These are phyloP conservation scores for Albizia julibrissin DNA, from an alignment of 306 rosid genomes.

Conservation along the genomic window DNA sequence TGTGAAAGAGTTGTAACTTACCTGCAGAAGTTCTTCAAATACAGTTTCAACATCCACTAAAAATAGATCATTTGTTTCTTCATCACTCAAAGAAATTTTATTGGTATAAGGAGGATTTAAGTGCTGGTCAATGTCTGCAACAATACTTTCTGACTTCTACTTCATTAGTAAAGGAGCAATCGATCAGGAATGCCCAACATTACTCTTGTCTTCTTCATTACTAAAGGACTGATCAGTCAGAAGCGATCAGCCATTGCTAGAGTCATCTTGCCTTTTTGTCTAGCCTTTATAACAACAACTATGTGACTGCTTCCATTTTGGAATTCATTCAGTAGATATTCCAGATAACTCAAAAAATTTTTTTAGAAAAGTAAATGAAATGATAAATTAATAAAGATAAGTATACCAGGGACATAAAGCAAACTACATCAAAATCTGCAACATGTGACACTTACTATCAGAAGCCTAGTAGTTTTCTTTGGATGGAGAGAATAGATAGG, in stretches of 20 bases:
- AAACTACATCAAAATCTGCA: conserved; percentile 17
- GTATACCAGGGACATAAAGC: conserved; percentile 49
- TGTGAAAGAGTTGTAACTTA: conserved; percentile 34
- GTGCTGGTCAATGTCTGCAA: conserved; percentile 74
- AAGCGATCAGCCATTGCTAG: too few relatives aligned
- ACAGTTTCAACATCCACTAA: conserved; percentile 83
- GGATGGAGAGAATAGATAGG: conserved; percentile 97
- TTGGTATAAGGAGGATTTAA: conserved; percentile 45
- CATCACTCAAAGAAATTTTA: conserved; percentile 45
- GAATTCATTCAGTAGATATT: conserved; percentile 84
- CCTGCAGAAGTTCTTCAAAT: conserved; percentile 98
- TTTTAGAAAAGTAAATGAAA: conserved; percentile 11
- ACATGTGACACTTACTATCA: conserved; percentile 56
- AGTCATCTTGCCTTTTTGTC: conserved; percentile 59
- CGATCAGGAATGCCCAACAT: conserved; percentile 49
- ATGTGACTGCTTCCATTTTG: conserved; percentile 99
- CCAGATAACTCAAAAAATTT: conserved; percentile 25
- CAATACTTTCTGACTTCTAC: conserved; percentile 48
- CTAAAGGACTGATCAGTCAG: too few relatives aligned
- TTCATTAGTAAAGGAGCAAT: conserved; percentile 74
- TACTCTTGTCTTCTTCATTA: conserved; percentile 44
- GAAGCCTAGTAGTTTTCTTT: conserved; percentile 85
- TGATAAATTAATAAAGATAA: conserved; percentile 27
- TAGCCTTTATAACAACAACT: conserved; percentile 90
- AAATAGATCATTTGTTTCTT: conserved; percentile 40